Evolutionary conservation across 2,329 filamentous ascomycete genomes (phyloP).

Genomic region (Trichoderma oligosporum): DNA sequence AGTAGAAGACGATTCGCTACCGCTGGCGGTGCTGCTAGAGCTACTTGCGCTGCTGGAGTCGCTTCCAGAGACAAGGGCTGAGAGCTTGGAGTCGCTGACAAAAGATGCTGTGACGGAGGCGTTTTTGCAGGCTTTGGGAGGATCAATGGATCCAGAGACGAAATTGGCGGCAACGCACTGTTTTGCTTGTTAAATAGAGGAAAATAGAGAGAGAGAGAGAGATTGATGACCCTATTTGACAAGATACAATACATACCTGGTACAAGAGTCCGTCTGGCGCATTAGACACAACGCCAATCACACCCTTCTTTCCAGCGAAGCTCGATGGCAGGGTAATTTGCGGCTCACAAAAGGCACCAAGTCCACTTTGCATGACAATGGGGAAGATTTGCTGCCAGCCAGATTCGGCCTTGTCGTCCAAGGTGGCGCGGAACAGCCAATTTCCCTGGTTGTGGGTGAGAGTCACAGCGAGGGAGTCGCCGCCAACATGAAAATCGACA

Average conservation of each 20-base stretch:
- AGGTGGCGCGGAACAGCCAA: conserved; percentile 57
- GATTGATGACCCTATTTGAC: neutral
- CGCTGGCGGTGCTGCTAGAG: conserved; percentile 9
- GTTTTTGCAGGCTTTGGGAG: conserved; percentile 36
- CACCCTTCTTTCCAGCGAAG: conserved; percentile 53
- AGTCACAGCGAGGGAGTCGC: conserved; percentile 48
- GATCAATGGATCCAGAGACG: conserved; percentile 40
- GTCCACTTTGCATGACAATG: conserved; percentile 51
- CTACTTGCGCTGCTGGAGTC: conserved; percentile 11
- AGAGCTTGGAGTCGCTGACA: conserved; percentile 33
- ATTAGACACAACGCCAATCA: conserved; percentile 50
- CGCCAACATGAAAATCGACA: conserved; percentile 55
- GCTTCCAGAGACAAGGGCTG: conserved; percentile 31
- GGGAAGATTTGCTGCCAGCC: conserved; percentile 56
- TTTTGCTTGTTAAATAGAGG: too few species aligned
- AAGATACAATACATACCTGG: conserved; percentile 44
- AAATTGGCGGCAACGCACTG: conserved; percentile 56
- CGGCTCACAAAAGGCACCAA: conserved; percentile 53
- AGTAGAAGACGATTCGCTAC: conserved; percentile 7
- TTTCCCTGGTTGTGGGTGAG: conserved; percentile 50
- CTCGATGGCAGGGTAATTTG: conserved; percentile 45
- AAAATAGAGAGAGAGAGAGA: too few species aligned
- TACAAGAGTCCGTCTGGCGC: conserved; percentile 55
- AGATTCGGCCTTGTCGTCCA: conserved; percentile 43
- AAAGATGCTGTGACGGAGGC: conserved; percentile 33